phyloP scores from a whole-genome alignment of 495 filamentous ascomycete genomes.

The Opeltia flavorubescens region DNA sequence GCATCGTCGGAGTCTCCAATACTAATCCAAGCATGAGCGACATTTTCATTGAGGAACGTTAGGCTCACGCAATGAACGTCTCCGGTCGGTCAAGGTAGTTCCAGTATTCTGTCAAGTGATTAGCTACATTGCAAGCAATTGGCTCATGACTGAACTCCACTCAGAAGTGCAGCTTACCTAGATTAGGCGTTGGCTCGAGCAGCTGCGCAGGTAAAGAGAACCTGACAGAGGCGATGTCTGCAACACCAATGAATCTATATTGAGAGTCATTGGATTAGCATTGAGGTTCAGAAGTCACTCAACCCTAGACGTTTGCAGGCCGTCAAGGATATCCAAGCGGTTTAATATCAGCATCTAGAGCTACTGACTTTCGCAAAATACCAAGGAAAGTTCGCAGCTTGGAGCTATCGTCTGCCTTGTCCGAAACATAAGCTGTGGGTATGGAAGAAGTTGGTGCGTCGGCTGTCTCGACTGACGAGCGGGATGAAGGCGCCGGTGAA shows the following conservation, averaged over 20 bases:
- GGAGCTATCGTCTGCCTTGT: conserved; percentile 67
- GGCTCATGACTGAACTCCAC: not conserved
- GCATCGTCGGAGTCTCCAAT: conserved; percentile 90
- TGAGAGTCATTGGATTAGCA: no score
- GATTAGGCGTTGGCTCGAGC: conserved; percentile 85
- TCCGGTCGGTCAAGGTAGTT: conserved; percentile 93
- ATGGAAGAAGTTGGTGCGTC: conserved; percentile 20
- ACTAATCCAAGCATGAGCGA: conserved; percentile 33
- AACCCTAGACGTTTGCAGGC: no score
- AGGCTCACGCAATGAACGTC: conserved; percentile 61
- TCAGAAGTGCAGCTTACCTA: conserved; percentile 36
- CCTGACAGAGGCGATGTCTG: conserved; percentile 87
- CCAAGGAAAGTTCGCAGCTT: conserved; percentile 74
- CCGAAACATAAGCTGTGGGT: conserved; percentile 20
- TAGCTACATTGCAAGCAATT: conserved; percentile 9
- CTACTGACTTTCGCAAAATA: conserved; percentile 63
- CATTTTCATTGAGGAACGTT: conserved; percentile 16
- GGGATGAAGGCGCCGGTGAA: conserved; percentile 18
- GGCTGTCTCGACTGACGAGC: conserved; percentile 14
- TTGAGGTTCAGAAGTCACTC: no score
- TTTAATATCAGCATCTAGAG: no score
- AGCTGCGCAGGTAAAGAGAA: conserved; percentile 94
- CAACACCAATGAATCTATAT: conserved; percentile 75
- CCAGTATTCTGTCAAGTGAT: conserved; percentile 66
- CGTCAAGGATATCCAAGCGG: no score